phyloP scores from a whole-genome alignment of 2,329 filamentous ascomycete species.

The Colletotrichum cuscutae region DNA sequence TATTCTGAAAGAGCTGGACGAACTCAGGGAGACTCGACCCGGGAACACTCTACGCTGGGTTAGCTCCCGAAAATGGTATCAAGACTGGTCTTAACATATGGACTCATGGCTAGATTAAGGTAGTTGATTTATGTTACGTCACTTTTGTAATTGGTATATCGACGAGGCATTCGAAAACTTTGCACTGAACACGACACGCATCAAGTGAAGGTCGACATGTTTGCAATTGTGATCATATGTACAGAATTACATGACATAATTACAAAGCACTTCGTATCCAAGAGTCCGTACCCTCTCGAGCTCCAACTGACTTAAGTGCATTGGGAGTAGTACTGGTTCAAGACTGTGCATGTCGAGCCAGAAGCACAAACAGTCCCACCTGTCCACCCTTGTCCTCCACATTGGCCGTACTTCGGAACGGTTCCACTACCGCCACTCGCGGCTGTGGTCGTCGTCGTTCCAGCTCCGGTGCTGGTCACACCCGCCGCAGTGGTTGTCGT shows the following conservation, averaged over 20 bases:
- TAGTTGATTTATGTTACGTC: background rate
- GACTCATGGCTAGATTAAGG: background rate
- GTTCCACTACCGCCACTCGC: conserved; percentile 31
- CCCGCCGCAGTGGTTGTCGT: conserved; percentile 21
- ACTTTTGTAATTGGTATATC: background rate
- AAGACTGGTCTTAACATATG: conserved; percentile 20
- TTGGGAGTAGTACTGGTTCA: conserved; percentile 54
- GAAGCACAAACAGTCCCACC: conserved; percentile 49
- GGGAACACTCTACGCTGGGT: background rate
- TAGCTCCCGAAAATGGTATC: background rate
- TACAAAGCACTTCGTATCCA: too few relatives aligned
- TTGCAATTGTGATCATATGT: background rate
- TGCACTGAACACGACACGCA: too few relatives aligned
- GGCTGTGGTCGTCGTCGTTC: conserved; percentile 21
- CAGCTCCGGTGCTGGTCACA: conserved; percentile 16
- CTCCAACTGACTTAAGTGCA: conserved; percentile 44
- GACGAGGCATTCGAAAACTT: too few relatives aligned
- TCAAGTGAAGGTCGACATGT: background rate
- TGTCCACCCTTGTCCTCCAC: conserved; percentile 47
- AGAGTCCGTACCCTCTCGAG: too few relatives aligned
- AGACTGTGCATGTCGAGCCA: conserved; percentile 47
- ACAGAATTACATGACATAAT: background rate
- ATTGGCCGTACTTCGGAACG: conserved; percentile 48
- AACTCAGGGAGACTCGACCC: background rate
- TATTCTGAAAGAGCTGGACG: conserved; percentile 19